Conservation (phyloP, 2,329 filamentous ascomycete genomes). For the Sordariomycetes sp. region DNA sequence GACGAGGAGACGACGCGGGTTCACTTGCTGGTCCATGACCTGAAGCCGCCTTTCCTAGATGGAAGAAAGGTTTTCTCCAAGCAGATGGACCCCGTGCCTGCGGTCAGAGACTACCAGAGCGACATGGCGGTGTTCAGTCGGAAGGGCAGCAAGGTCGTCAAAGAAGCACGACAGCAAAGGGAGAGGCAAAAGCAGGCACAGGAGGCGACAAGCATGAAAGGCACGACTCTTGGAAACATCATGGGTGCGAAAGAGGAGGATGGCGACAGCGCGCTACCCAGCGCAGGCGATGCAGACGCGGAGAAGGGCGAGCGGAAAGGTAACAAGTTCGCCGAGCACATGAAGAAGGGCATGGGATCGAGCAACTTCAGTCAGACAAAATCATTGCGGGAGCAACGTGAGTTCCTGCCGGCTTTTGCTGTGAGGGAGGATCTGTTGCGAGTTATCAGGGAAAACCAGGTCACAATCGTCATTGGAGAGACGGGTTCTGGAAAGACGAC, state of each 20-base stretch:
- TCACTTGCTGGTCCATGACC: conserved; percentile 85
- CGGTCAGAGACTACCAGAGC: conserved; percentile 86
- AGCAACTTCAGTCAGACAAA: conserved; percentile 93
- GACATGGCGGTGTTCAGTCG: conserved; percentile 98
- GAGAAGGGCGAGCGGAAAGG: conserved; percentile 24
- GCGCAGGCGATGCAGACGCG: conserved; percentile 56
- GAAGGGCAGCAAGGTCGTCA: conserved; percentile 89
- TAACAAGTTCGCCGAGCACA: conserved; percentile 79
- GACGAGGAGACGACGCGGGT: conserved; percentile 86
- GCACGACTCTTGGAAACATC: conserved; percentile 85
- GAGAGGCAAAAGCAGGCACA: conserved; percentile 92
- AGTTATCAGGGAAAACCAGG: conserved; percentile 93
- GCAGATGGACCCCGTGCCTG: conserved; percentile 88
- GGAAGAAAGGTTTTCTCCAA: conserved; percentile 95
- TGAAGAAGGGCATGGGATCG: conserved; percentile 76
- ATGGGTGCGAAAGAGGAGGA: conserved; percentile 94
- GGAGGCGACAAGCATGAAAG: conserved; percentile 85
- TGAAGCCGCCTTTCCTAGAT: conserved; percentile 90
- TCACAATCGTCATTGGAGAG: conserved; percentile 92
- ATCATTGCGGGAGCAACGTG: conserved; percentile 78
- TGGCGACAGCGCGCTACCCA: conserved; percentile 78
- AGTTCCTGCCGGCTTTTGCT: conserved; percentile 91
- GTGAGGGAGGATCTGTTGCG: conserved; percentile 87
- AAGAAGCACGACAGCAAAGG: conserved; percentile 82
- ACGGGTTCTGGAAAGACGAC: conserved; percentile 98